Evolutionary conservation across 495 filamentous ascomycete species (phyloP).

Genomic region (Pyronema omphalodes): DNA sequence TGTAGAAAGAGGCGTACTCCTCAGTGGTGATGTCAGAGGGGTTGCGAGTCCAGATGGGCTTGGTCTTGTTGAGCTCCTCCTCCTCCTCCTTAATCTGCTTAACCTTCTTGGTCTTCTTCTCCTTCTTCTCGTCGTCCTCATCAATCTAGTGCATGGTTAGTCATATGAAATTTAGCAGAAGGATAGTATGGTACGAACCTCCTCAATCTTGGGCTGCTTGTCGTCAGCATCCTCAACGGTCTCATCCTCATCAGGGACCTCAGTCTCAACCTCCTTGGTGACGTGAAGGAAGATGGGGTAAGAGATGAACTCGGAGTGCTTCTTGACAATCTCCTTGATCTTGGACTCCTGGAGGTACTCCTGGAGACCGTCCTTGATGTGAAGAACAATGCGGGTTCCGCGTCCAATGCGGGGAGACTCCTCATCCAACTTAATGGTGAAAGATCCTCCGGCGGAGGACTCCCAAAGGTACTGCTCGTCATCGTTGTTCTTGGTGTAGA

Average conservation of each 20-base stretch:
- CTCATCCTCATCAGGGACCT: constrained; percentile 93
- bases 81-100: constrained; percentile 98
- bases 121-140: constrained; percentile 73
- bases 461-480: constrained; percentile 99
- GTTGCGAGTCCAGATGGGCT: constrained; percentile 99
- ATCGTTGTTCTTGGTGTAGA: constrained; percentile 96
- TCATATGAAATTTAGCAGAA: not conserved
- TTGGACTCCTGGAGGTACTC: constrained; percentile 97
- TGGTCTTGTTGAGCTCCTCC: constrained; percentile 99
- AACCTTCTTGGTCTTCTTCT: constrained; percentile 95
- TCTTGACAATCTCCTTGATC: constrained; percentile 99
- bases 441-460: constrained; percentile 91
- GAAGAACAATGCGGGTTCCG: constrained; percentile 92
- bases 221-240: constrained; percentile 51
- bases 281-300: constrained; percentile 99
- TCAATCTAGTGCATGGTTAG: constrained; percentile 33
- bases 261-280: constrained; percentile 94
- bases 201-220: constrained; percentile 74
- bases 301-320: constrained; percentile 99
- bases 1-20: constrained; percentile 98
- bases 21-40: constrained; percentile 86
- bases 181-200: constrained; percentile 25
- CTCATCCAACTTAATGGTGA: constrained; percentile 80
- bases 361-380: constrained; percentile 96
- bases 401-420: constrained; percentile 80